phyloP scores from a whole-genome alignment of 768 basidiomycete genomes.

The Nidularia sp. region DNA sequence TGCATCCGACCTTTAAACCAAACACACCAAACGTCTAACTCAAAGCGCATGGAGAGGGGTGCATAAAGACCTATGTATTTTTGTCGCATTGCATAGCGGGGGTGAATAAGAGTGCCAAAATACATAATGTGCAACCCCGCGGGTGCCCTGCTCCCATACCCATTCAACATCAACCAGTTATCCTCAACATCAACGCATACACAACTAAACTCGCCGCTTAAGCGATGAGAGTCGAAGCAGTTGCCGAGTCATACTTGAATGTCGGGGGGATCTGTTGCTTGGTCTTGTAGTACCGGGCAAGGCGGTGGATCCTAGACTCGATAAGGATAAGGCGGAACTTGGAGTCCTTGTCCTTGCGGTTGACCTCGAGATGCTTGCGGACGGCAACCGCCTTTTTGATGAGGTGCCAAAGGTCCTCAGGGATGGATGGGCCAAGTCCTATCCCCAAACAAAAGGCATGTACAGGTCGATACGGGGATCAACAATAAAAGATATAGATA shows the following conservation, averaged over 20 bases:
- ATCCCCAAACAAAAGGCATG: slow-evolving; percentile 51
- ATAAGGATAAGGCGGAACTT: slow-evolving; percentile 94
- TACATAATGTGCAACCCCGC: too few species aligned
- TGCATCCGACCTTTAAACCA: too few species aligned
- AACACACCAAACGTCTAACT: too few species aligned
- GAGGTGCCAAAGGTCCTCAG: slow-evolving; percentile 99
- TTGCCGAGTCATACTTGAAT: slow-evolving; percentile 97
- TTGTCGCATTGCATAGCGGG: too few species aligned
- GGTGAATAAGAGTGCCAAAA: too few species aligned
- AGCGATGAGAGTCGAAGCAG: slow-evolving; percentile 88
- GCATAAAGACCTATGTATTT: too few species aligned
- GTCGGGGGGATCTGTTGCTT: slow-evolving; percentile 97
- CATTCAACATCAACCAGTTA: too few species aligned
- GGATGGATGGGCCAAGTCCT: slow-evolving; percentile 97
- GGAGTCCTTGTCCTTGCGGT: slow-evolving; percentile 99
- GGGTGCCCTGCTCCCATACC: too few species aligned
- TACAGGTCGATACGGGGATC: slow-evolving; percentile 14
- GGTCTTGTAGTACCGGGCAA: slow-evolving; percentile 98
- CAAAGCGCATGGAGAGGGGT: too few species aligned
- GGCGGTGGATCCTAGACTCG: slow-evolving; percentile 97
- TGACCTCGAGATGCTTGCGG: slow-evolving; percentile 96
- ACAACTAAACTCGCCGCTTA: slow-evolving; percentile 23
- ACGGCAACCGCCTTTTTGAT: slow-evolving; percentile 99
- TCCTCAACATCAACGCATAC: too few species aligned
- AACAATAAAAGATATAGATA: slow-evolving; percentile 8